Conservation (phyloP, 2,329 filamentous ascomycete genomes). For the Colletotrichum ledebouriae region DNA sequence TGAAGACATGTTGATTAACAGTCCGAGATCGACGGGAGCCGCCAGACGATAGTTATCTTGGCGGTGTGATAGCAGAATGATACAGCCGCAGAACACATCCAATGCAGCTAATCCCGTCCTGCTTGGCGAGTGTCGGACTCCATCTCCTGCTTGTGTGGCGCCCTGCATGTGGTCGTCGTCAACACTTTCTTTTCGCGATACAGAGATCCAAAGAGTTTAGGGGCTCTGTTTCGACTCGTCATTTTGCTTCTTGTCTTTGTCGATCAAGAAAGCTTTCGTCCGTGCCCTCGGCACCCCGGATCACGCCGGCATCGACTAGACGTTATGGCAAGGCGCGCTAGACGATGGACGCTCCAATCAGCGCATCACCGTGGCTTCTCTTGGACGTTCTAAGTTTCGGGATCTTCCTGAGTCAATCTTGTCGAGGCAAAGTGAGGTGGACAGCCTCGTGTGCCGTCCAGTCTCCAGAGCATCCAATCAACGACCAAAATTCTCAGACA, state of each 20-base stretch:
- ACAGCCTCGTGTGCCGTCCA: slow-evolving; percentile 2
- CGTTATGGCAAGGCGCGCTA: slow-evolving; percentile 13
- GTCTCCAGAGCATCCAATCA: background rate
- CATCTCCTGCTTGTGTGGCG: slow-evolving; percentile 5
- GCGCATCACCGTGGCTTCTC: background rate
- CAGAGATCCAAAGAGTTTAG: background rate
- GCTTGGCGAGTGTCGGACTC: background rate
- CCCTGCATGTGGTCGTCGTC: background rate
- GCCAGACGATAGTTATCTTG: slow-evolving; percentile 26
- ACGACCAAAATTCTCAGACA: background rate
- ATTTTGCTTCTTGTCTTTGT: background rate
- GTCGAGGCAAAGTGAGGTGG: slow-evolving; percentile 1
- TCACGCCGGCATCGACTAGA: slow-evolving; percentile 14
- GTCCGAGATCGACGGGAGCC: slow-evolving; percentile 1
- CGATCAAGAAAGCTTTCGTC: slow-evolving; percentile 11
- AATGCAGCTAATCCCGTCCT: slow-evolving; percentile 9
- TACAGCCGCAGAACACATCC: slow-evolving; percentile 5
- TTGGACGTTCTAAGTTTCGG: background rate
- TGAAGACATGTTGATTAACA: slow-evolving; percentile 9
- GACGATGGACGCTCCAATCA: slow-evolving; percentile 7
- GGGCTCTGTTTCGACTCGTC: background rate
- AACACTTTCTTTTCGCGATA: background rate
- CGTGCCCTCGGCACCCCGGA: slow-evolving; percentile 5
- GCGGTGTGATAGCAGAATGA: slow-evolving; percentile 3
- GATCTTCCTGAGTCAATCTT: slow-evolving; percentile 26